Evolutionary conservation across 2,329 filamentous ascomycete species (phyloP).

Genomic region (Aspergillus oerlinghausenensis): DNA sequence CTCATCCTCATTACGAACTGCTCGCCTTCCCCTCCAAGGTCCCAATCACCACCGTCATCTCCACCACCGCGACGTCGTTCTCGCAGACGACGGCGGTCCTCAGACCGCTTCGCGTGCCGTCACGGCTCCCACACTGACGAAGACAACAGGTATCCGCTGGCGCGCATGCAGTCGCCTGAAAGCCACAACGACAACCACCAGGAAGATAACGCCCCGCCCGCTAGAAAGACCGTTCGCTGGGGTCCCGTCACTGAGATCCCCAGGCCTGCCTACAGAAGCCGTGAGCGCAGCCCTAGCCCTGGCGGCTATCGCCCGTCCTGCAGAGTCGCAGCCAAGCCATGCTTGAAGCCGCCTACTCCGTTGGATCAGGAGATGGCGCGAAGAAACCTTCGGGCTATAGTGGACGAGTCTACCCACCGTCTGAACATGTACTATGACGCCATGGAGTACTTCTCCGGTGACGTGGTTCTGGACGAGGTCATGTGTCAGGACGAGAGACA

Average conservation of each 20-base stretch:
- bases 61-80: neutral
- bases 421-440: constrained; percentile 7
- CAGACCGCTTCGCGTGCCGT: neutral
- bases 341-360: constrained; percentile 12
- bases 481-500: neutral
- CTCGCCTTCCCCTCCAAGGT: neutral
- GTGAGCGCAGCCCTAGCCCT: neutral
- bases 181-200: neutral
- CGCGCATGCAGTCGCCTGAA: neutral
- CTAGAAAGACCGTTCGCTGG: constrained; percentile 1
- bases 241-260: neutral
- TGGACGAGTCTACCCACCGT: constrained; percentile 1
- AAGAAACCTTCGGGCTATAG: constrained; percentile 9
- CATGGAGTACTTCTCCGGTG: neutral
- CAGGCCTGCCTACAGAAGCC: neutral
- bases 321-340: neutral
- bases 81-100: neutral
- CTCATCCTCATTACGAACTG: neutral
- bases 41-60: neutral
- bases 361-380: constrained; percentile 11
- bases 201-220: neutral
- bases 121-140: neutral
- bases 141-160: neutral
- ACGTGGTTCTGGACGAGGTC: constrained; percentile 5
- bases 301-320: too few species aligned